Evolutionary conservation across 2,329 filamentous ascomycete genomes (phyloP), one percentile per base, ranked within the genome.

Genomic region (Immersiporthe knoxdaviesiana): DNA sequence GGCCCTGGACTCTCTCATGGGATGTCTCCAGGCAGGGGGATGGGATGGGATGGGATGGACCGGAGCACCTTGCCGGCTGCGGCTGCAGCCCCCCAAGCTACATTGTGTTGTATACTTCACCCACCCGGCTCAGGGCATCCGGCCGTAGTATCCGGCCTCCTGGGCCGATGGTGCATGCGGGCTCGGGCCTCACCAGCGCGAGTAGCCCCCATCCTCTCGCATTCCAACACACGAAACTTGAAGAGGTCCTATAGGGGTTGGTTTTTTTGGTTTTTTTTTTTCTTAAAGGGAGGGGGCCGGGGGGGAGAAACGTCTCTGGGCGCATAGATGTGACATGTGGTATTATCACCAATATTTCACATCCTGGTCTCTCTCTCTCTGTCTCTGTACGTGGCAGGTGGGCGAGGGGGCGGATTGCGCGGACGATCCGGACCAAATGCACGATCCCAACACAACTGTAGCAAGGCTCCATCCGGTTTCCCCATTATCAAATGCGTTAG

Each of bases 401-500:
- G 56, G 32, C 32, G 56, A 59, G 32, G 56, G 27, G 56, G 27
- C 7, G 27, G 12, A 32, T 56, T 56, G 52, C 52, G 52, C 27
- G 14, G 52, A 56, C 27, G 24, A 54, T 27, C 50, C 50, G 30
- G 50, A 54, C 4, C 24, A 16, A 16, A 56, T 16, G 24, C 24
- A 56, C 24, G 24, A 30, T 32, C 24, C 27, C 52, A 32, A 35
- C 56, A 24, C 56, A 24, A 59, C 3, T 11, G 56, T 30, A 59
- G 56, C 56, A 39, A 39, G 59, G 30, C n/a, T 44, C 37, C 35
- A 41, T 44, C n/a, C 37, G 14, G 59, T 62, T 12, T 14, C 59
- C 65, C n/a, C n/a, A n/a, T n/a, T n/a, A 61, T 35, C 6, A 60
- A 60, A 39, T 30, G 60, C 68, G 50, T 64, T 67, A 58, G 68